Evolutionary conservation across 2,329 filamentous ascomycete species (phyloP), one percentile per base, ranked within the genome.

Genomic region (Metarhizium sp.): DNA sequence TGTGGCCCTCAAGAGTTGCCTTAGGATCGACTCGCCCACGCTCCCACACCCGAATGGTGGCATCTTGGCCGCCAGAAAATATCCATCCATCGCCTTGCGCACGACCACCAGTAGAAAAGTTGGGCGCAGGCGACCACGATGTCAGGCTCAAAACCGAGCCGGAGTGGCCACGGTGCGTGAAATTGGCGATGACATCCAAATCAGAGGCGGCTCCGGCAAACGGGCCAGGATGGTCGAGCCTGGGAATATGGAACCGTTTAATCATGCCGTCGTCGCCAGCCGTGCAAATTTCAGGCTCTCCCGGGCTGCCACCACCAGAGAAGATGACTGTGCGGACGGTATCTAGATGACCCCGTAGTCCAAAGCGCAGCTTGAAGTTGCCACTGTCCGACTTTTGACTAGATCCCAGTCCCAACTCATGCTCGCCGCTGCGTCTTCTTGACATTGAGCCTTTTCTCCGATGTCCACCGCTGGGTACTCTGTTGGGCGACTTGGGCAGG

Each of bases 61-160:
- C 85, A 70, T 99, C 94, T 69, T 96, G 91, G 4, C 94, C 94
- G 58, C 94, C 94, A 5, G 92, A 97, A 71, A 99, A 99, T 61
- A 99, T 92, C 94, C 94, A 99, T 32, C 94, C 94, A 63, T 97
- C 94, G 36, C 92, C 92, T 63, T 88, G 84, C 7, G 89, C 90
- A 59, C 92, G 84, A 6, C 92, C 91, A 40, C 92, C 90, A 18
- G 90, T 95, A 7, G 90, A 88, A 68, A 96, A 96, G 66, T 89
- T 94, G 30, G 89, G 88, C 2, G 90, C 86, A 2, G 90, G 86
- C 2, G 90, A 91, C 78, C 90, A 96, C 3, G 92, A 88, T 0
- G 92, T 86, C 30, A 99, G 75, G 47, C 84, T 90, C 45, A 95
- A 88, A 2, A 99, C 92, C 2, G 91, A 84, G 3, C 94, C 92